Percentiles rank a stretch among this genome's conserved stretches.
Evolutionary conservation across 352 stramenopile genomes (phyloP).

Genomic region (Bremia lactucae): DNA sequence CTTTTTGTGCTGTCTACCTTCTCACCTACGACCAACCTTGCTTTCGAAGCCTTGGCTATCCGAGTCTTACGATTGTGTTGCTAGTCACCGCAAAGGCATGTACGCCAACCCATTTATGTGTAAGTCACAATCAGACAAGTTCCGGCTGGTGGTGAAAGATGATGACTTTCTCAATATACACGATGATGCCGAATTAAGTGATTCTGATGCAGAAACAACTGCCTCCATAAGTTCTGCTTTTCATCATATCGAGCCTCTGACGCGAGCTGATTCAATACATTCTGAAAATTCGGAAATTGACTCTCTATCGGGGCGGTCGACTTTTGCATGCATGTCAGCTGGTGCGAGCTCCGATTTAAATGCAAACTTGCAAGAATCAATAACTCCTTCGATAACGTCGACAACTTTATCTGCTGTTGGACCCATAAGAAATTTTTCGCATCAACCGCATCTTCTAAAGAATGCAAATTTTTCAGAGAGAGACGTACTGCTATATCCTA

Average conservation of each 20-base stretch:
- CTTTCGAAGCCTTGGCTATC: slow-evolving; percentile 29
- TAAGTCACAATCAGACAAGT: slow-evolving; percentile 9
- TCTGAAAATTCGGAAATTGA: slow-evolving; percentile 66
- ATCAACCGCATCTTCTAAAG: slow-evolving; percentile 13
- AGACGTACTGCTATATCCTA: slow-evolving; percentile 44
- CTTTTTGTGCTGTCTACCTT: slow-evolving; percentile 43
- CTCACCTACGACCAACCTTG: slow-evolving; percentile 36
- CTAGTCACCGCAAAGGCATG: slow-evolving; percentile 1
- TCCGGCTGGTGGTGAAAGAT: slow-evolving; percentile 22
- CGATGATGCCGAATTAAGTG: slow-evolving; percentile 20
- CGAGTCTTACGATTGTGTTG: slow-evolving; percentile 18
- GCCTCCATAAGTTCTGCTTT: slow-evolving; percentile 24
- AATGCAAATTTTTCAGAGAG: slow-evolving; percentile 33
- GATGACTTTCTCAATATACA: slow-evolving; percentile 5
- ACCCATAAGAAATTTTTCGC: slow-evolving; percentile 6
- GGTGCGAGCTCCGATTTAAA: slow-evolving; percentile 30
- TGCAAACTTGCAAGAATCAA: slow-evolving; percentile 12
- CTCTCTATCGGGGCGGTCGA: slow-evolving; percentile 28
- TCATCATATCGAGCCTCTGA: slow-evolving; percentile 28
- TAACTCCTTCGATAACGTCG: slow-evolving; percentile 18
- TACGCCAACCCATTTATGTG: slow-evolving; percentile 2
- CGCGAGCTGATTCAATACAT: slow-evolving; percentile 51
- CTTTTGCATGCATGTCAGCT: slow-evolving; percentile 26
- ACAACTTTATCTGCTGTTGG: slow-evolving; percentile 24
- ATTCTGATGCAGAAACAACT: slow-evolving; percentile 28